A percentile compares a stretch with the other conserved stretches of the same genome.
These are phyloP conservation scores for Fusarium veterinarium DNA, from an alignment of 2,329 filamentous ascomycete genomes.

Conservation along the genomic window DNA sequence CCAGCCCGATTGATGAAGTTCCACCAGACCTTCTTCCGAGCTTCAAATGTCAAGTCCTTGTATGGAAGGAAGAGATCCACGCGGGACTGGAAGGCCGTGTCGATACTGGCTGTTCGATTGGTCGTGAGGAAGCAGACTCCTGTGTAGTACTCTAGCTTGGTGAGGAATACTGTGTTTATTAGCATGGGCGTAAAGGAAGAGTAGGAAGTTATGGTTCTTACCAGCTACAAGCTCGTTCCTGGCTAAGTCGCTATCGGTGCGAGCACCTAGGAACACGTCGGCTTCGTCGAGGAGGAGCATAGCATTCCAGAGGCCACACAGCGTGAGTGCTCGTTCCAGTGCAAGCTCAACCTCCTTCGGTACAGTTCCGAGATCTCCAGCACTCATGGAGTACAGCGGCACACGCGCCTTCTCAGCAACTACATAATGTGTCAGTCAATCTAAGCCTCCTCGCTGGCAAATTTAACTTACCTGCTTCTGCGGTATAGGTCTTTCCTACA, in stretches of 20 bases:
- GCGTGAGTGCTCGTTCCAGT: slow-evolving; percentile 49
- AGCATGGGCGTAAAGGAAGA: accelerated
- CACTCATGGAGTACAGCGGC: slow-evolving; percentile 55
- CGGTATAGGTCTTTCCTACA: slow-evolving; percentile 60
- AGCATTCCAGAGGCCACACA: slow-evolving; percentile 60
- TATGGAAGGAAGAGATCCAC: slow-evolving; percentile 49
- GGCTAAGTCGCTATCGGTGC: slow-evolving; percentile 48
- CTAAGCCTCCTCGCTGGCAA: accelerated
- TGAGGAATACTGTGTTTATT: slow-evolving; percentile 42
- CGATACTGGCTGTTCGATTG: slow-evolving; percentile 51
- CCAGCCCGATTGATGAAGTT: slow-evolving; percentile 50
- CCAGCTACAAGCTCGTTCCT: slow-evolving; percentile 55
- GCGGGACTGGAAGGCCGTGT: slow-evolving; percentile 53
- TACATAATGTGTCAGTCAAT: neutral
- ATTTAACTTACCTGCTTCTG: slow-evolving; percentile 40
- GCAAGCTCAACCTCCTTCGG: slow-evolving; percentile 49
- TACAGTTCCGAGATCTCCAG: slow-evolving; percentile 53
- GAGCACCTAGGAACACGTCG: slow-evolving; percentile 53
- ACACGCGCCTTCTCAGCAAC: slow-evolving; percentile 53
- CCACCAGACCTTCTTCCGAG: slow-evolving; percentile 51
- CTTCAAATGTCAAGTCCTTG: slow-evolving; percentile 42
- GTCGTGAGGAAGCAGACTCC: slow-evolving; percentile 54
- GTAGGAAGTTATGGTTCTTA: accelerated
- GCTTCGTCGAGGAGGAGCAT: slow-evolving; percentile 50
- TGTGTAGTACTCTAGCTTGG: slow-evolving; percentile 51